These are phyloP conservation scores for Phytophthora sansomeana DNA, from an alignment of 352 stramenopile genomes.

Conservation along the genomic window DNA sequence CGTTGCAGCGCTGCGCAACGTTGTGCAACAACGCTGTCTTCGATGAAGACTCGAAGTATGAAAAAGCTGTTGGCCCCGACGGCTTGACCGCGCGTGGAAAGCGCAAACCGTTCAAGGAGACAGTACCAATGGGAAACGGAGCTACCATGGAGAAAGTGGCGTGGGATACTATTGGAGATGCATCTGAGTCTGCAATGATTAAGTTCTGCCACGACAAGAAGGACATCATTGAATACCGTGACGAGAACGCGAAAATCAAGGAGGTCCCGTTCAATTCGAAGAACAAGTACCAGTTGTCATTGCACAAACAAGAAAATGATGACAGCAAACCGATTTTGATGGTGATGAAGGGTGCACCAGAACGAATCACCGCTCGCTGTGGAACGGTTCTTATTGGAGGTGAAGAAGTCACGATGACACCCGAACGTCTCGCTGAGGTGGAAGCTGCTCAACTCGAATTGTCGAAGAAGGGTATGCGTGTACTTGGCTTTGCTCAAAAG, in stretches of 20 bases:
- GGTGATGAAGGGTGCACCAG: conserved; percentile 97
- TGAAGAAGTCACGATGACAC: conserved; percentile 87
- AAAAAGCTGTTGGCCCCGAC: conserved; percentile 56
- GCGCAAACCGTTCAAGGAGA: conserved; percentile 69
- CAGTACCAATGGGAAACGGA: conserved; percentile 49
- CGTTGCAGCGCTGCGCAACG: conserved; percentile 85
- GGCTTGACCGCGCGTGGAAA: conserved; percentile 55
- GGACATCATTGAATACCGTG: conserved; percentile 77
- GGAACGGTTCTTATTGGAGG: conserved; percentile 74
- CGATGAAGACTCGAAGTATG: conserved; percentile 77
- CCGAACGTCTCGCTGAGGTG: conserved; percentile 88
- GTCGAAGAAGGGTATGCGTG: conserved; percentile 78
- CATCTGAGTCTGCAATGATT: conserved; percentile 87
- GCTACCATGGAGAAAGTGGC: conserved; percentile 55
- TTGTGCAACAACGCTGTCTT: conserved; percentile 91
- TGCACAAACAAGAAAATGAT: conserved; percentile 85
- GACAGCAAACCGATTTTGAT: conserved; percentile 66
- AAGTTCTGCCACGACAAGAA: conserved; percentile 89
- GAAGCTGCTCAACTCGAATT: conserved; percentile 57
- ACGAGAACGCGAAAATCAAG: conserved; percentile 77
- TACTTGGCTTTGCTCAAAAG: conserved; percentile 74
- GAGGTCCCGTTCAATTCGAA: conserved; percentile 89
- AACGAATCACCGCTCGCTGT: conserved; percentile 95
- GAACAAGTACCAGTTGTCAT: conserved; percentile 88
- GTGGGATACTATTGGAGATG: conserved; percentile 80